Percentiles rank a stretch among this genome's conserved stretches.
These are phyloP conservation scores for Centella asiatica DNA, from an alignment of 129 eudicot genomes.

Conservation along the genomic window DNA sequence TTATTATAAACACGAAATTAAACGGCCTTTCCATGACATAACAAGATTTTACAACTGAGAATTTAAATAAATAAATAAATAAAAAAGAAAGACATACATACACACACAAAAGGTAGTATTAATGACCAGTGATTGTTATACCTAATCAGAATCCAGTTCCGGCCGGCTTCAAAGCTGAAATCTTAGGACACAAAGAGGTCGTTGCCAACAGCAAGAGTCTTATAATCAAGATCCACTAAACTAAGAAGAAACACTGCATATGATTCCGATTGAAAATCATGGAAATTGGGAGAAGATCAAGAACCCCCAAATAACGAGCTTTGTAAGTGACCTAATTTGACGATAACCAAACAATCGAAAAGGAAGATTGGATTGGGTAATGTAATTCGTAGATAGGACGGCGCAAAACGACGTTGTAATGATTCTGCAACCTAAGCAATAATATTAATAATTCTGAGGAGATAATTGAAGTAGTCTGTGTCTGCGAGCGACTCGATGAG, in stretches of 20 bases:
- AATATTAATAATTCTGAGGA: no score
- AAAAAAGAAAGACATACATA: not conserved
- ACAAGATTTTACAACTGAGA: not conserved
- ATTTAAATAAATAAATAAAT: no score
- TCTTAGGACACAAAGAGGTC: not conserved
- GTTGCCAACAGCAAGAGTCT: not conserved
- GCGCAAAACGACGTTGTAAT: conserved; percentile 12
- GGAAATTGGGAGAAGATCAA: not conserved
- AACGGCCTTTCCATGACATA: no score
- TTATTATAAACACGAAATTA: not conserved
- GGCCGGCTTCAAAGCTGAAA: not conserved
- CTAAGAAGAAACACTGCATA: not conserved
- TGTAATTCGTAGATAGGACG: conserved; percentile 13
- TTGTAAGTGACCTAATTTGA: conserved; percentile 4
- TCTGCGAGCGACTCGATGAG: no score
- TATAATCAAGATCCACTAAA: not conserved
- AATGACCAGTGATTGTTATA: not conserved
- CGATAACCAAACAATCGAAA: not conserved
- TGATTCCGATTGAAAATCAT: not conserved
- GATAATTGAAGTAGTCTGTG: no score
- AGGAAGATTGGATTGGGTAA: not conserved
- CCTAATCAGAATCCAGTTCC: not conserved
- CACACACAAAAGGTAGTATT: not conserved
- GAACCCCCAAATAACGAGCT: conserved; percentile 11
- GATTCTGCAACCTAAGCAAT: conserved; percentile 9